A percentile compares a stretch with the other conserved stretches of the same genome.
Conservation (phyloP, 1,284 basidiomycete genomes). For the Sporisorium reilianum region DNA sequence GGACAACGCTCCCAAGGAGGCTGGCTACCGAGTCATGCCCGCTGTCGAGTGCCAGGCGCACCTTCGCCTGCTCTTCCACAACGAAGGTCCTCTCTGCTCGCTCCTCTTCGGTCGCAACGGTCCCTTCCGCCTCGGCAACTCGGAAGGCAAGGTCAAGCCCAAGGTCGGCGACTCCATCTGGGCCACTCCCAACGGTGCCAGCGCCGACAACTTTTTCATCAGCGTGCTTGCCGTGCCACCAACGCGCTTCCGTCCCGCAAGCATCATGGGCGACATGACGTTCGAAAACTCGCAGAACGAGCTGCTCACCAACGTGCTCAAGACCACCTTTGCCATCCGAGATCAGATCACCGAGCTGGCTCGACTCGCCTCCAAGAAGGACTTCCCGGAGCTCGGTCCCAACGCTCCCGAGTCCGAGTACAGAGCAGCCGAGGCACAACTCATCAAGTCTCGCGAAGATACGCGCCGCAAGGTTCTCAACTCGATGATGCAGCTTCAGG, state of each 20-base stretch:
- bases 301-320: conserved; percentile 85
- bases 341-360: conserved; percentile 77
- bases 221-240: conserved; percentile 91
- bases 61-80: conserved; percentile 86
- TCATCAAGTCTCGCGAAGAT: conserved; percentile 71
- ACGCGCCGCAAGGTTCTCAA: conserved; percentile 81
- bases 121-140: conserved; percentile 73
- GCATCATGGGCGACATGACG: conserved; percentile 89
- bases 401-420: conserved; percentile 71
- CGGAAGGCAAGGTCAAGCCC: conserved; percentile 35
- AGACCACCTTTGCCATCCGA: conserved; percentile 74
- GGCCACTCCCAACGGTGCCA: conserved; percentile 72
- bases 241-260: conserved; percentile 93
- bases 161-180: conserved; percentile 34
- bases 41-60: conserved; percentile 94
- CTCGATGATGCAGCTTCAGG: conserved; percentile 86
- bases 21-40: conserved; percentile 78
- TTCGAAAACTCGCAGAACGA: conserved; percentile 98
- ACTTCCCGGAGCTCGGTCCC: conserved; percentile 64
- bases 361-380: conserved; percentile 75
- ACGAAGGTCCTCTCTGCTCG: conserved; percentile 84
- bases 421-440: conserved; percentile 60
- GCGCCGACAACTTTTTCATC: conserved; percentile 97
- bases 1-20: conserved; percentile 58
- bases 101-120: conserved; percentile 94